Conservation (phyloP, 352 stramenopile species). For the Aphanomyces cochlioides region DNA sequence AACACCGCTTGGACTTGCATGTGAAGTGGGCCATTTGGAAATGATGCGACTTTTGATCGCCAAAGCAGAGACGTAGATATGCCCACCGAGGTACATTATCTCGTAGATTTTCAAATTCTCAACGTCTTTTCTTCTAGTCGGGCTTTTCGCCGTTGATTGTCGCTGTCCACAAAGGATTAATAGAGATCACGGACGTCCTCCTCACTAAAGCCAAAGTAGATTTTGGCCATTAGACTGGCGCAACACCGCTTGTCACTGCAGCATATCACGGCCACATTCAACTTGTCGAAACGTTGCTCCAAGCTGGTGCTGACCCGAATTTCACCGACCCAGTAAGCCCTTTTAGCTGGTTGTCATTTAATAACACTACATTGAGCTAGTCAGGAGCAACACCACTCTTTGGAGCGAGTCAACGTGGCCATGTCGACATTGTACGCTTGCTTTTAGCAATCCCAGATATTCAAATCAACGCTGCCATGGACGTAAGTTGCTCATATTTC, state of each 20-base stretch:
- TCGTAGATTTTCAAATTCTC: not conserved
- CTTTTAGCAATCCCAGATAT: not conserved
- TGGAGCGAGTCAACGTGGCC: not conserved
- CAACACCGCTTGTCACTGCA: not conserved
- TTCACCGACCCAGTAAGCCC: too few relatives aligned
- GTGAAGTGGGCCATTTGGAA: not conserved
- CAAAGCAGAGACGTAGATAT: not conserved
- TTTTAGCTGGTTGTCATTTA: too few relatives aligned
- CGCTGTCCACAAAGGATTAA: not conserved
- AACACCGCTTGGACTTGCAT: conserved; percentile 2
- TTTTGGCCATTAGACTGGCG: not conserved
- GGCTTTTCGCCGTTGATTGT: not conserved
- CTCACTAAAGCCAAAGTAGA: not conserved
- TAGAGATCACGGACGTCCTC: not conserved
- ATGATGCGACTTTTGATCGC: not conserved
- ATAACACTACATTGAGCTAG: not conserved
- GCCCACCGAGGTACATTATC: not conserved
- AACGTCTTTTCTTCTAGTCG: not conserved
- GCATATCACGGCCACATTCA: not conserved
- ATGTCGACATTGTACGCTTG: not conserved
- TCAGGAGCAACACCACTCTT: not conserved
- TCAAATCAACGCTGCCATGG: not conserved
- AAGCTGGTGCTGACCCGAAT: too few relatives aligned
- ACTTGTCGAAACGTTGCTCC: not conserved
- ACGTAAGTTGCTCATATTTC: too few relatives aligned